Percentiles rank a stretch among this genome's conserved stretches.
Evolutionary conservation across 768 basidiomycete species (phyloP).

Genomic region (Collybia mongolica): DNA sequence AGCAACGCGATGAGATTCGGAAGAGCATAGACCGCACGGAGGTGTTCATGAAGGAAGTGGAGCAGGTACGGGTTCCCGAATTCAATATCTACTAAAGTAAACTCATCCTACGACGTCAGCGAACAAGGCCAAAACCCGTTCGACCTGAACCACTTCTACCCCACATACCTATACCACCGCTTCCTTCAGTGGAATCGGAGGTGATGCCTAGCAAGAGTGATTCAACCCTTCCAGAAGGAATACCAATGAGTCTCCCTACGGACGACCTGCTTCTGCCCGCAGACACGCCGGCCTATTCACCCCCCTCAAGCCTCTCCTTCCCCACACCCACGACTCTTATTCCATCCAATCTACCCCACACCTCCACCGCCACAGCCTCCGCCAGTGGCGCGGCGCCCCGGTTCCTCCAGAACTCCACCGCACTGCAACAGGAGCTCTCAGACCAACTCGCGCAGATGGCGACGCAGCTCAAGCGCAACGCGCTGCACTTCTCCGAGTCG

Average conservation of each 20-base stretch:
- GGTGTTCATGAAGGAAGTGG: slow-evolving; percentile 44
- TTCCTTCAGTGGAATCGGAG: slow-evolving; percentile 14
- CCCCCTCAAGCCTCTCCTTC: slow-evolving; percentile 16
- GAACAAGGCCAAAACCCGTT: slow-evolving; percentile 34
- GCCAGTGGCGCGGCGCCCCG: slow-evolving; percentile 28
- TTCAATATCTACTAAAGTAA: neutral
- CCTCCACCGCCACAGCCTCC: slow-evolving; percentile 21
- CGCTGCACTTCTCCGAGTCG: slow-evolving; percentile 70
- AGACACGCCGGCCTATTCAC: slow-evolving; percentile 21
- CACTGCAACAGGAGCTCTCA: slow-evolving; percentile 73
- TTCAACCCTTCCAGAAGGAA: slow-evolving; percentile 3
- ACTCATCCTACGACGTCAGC: slow-evolving; percentile 25
- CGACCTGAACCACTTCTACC: slow-evolving; percentile 53
- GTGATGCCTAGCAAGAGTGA: slow-evolving; percentile 11
- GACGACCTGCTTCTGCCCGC: slow-evolving; percentile 43
- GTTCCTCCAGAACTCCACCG: slow-evolving; percentile 53
- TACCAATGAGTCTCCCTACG: slow-evolving; percentile 15
- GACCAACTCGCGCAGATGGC: slow-evolving; percentile 84
- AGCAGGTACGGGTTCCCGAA: slow-evolving; percentile 39
- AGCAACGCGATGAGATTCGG: slow-evolving; percentile 45
- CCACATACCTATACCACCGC: slow-evolving; percentile 44
- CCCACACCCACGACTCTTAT: slow-evolving; percentile 25
- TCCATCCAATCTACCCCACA: slow-evolving; percentile 30
- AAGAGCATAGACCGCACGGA: slow-evolving; percentile 58
- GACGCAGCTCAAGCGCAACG: slow-evolving; percentile 80